These are phyloP conservation scores for Flaveria ramosissima DNA, from an alignment of 129 eudicot species.

Conservation along the genomic window DNA sequence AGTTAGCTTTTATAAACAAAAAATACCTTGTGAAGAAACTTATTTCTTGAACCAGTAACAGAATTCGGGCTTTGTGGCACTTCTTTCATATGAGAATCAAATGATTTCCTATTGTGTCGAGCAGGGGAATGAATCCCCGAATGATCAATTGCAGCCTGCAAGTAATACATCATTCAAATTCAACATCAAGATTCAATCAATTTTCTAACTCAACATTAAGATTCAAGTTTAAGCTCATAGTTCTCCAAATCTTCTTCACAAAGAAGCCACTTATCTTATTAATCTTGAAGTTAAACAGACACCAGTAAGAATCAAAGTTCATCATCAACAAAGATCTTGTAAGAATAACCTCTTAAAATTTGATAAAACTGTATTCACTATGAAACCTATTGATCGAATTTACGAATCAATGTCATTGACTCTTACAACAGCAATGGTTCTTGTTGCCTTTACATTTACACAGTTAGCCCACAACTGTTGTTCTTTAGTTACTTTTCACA, in stretches of 20 bases:
- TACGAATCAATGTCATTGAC: not conserved
- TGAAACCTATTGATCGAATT: not conserved
- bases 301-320: not conserved
- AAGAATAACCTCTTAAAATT: not conserved
- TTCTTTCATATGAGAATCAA: slow-evolving; percentile 54
- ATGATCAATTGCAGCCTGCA: slow-evolving; percentile 52
- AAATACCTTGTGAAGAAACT: slow-evolving; percentile 57
- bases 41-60: slow-evolving; percentile 58
- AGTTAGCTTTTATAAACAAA: not conserved
- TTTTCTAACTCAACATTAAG: slow-evolving; percentile 14
- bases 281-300: too few relatives aligned
- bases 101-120: slow-evolving; percentile 46
- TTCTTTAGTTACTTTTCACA: not conserved
- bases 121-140: slow-evolving; percentile 50
- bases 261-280: not conserved
- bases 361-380: not conserved
- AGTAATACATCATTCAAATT: slow-evolving; percentile 15
- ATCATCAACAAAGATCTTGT: slow-evolving; percentile 13
- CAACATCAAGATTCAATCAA: slow-evolving; percentile 20
- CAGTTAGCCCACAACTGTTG: not conserved
- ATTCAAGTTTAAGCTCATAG: not conserved
- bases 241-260: not conserved
- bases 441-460: not conserved
- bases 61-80: slow-evolving; percentile 63
- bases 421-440: not conserved